phyloP scores from a whole-genome alignment of 768 basidiomycete genomes.

The Punctularia strigosozonata region DNA sequence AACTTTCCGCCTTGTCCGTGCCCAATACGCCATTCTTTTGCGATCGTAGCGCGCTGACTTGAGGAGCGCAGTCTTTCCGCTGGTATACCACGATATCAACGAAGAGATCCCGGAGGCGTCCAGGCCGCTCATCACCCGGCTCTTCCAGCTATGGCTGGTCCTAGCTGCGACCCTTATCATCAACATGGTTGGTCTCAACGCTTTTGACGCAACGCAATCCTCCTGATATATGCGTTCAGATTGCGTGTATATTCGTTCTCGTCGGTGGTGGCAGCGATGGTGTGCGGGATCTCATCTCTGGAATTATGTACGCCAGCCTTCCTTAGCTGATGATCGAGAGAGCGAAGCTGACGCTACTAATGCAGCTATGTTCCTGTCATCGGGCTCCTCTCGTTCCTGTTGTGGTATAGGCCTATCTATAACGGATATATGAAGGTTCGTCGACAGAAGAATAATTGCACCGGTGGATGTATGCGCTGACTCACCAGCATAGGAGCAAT shows the following conservation, averaged over 20 bases:
- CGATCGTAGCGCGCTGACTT: too few species aligned
- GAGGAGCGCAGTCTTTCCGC: slow-evolving; percentile 60
- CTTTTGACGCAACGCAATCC: too few species aligned
- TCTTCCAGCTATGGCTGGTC: slow-evolving; percentile 93
- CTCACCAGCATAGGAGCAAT: slow-evolving; percentile 59
- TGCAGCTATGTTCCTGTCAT: slow-evolving; percentile 74
- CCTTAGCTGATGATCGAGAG: too few species aligned
- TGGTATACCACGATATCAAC: slow-evolving; percentile 88
- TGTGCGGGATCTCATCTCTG: slow-evolving; percentile 69
- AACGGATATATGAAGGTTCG: slow-evolving; percentile 97
- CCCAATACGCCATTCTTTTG: too few species aligned
- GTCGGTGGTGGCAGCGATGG: slow-evolving; percentile 66
- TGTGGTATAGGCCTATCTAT: slow-evolving; percentile 94
- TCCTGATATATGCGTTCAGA: too few species aligned
- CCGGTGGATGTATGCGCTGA: slow-evolving; percentile 13
- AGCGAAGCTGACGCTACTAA: slow-evolving; percentile 1
- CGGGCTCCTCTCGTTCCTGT: slow-evolving; percentile 66
- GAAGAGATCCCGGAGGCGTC: slow-evolving; percentile 84
- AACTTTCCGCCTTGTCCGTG: slow-evolving; percentile 89
- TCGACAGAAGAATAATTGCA: too few species aligned
- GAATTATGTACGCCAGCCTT: slow-evolving; percentile 54
- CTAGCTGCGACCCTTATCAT: slow-evolving; percentile 70
- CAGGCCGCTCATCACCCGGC: slow-evolving; percentile 65
- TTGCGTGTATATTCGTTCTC: slow-evolving; percentile 82
- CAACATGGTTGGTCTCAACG: slow-evolving; percentile 87